Evolutionary conservation across 768 basidiomycete genomes (phyloP), one percentile per base, ranked within the genome.

Genomic region (Lyophyllum shimeji): DNA sequence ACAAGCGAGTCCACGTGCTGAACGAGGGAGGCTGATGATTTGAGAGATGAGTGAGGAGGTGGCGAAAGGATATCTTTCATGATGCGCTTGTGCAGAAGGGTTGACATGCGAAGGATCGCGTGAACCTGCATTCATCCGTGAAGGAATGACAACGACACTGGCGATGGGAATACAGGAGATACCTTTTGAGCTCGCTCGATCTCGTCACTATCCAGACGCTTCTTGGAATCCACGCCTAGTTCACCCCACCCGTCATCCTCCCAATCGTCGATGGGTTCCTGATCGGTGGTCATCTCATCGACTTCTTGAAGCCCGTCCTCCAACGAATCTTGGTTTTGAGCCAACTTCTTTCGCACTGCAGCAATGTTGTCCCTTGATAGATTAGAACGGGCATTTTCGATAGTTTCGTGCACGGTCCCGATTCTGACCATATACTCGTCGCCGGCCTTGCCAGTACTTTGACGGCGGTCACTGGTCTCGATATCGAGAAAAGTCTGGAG

Each of bases 231-330:
- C 13, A 86, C 61, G 0, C 79, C 84, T 11, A 90, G 71, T 61
- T 89, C 87, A 53, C 80, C 80, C 87, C 87, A 88, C 3, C 85
- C 87, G 62, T 84, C 63, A 46, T 65, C 83, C 53, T 81, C 81
- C 86, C 85, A 87, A 45, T 59, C 82, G 50, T 79, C 76, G 13
- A 73, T 60, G 9, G 65, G 68, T 13, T 62, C 64, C 31, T 69
- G 66, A 11, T 78, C 68, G 25, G 78, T 71, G 52, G 83, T 70
- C 73, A 90, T 80, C 50, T 77, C 78, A 25, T 71, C 70, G 12
- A 88, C 69, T 61, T 93, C 90, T 2, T 74, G 68, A 20, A 84
- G 63, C 5, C 77, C 83, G 63, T 93, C 90, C 21, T 80, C 76
- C 48, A 93, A 67, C 40, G 85, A 78, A 4, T 72, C 84, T 29